A percentile compares a stretch with the other conserved stretches of the same genome.
Evolutionary conservation across 345 rosid genomes (phyloP).

Genomic region (Abelmoschus esculentus): DNA sequence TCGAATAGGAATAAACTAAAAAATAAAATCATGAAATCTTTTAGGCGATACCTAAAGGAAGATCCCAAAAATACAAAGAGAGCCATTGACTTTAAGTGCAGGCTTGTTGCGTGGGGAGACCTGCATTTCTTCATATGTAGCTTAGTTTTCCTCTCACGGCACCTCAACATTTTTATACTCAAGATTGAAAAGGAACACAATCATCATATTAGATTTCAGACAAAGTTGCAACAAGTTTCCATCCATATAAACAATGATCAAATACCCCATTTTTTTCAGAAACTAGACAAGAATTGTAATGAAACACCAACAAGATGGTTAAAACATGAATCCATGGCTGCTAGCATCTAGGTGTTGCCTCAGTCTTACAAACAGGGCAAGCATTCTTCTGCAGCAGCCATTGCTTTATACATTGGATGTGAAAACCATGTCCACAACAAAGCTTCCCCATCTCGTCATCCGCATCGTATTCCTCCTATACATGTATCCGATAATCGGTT

Average conservation of each 20-base stretch:
- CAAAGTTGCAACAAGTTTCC: conserved; percentile 3
- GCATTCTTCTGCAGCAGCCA: conserved; percentile 77
- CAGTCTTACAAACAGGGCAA: conserved; percentile 79
- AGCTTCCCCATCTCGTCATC: conserved; percentile 64
- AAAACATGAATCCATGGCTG: conserved; percentile 1
- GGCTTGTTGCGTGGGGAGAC: background rate
- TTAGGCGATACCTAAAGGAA: too few species aligned
- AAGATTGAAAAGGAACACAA: background rate
- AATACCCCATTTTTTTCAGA: background rate
- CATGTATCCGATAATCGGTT: background rate
- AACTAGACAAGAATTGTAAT: conserved; percentile 13
- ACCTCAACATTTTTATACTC: background rate
- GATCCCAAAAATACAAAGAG: background rate
- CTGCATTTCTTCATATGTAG: background rate
- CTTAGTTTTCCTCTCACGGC: background rate
- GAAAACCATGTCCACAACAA: conserved; percentile 73
- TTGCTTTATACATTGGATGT: conserved; percentile 68
- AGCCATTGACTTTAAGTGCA: background rate
- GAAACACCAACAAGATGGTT: conserved; percentile 18
- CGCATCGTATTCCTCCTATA: conserved; percentile 71
- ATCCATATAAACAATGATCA: background rate
- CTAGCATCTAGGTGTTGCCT: conserved; percentile 42
- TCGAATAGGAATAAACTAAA: too few species aligned
- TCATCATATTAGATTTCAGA: background rate
- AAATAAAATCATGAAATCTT: too few species aligned